Percentiles rank a stretch among this genome's conserved stretches.
phyloP scores from a whole-genome alignment of 2,329 filamentous ascomycete species.

The Rosellinia necatrix region DNA sequence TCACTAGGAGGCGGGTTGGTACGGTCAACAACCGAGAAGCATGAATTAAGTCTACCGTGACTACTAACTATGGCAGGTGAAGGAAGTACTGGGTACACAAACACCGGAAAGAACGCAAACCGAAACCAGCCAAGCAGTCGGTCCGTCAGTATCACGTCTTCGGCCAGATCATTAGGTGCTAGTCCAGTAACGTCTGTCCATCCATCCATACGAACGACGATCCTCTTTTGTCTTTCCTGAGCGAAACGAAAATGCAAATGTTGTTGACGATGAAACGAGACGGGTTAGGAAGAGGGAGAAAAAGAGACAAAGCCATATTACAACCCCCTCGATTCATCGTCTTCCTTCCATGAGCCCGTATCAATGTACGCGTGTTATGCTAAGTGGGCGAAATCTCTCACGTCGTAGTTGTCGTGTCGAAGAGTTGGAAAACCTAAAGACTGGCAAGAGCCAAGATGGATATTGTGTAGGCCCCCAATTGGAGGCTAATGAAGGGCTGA shows the following conservation, averaged over 20 bases:
- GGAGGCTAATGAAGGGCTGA: background rate
- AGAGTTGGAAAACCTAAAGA: constrained; percentile 1
- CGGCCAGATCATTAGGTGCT: constrained; percentile 11
- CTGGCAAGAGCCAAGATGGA: background rate
- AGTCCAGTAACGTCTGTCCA: background rate
- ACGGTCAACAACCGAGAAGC: background rate
- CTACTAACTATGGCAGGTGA: background rate
- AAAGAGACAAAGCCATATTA: constrained; percentile 12
- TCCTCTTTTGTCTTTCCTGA: constrained; percentile 8
- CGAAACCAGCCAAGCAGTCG: constrained; percentile 3
- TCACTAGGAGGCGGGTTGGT: too few relatives aligned
- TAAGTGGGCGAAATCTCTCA: background rate
- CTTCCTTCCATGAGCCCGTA: constrained; percentile 4
- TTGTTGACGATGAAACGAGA: background rate
- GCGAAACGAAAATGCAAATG: constrained; percentile 7
- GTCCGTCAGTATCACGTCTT: background rate
- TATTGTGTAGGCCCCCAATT: background rate
- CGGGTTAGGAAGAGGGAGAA: background rate
- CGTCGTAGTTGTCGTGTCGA: background rate
- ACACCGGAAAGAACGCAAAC: constrained; percentile 8
- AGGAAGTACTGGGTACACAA: constrained; percentile 18
- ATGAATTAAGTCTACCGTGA: constrained; percentile 14
- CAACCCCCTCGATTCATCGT: constrained; percentile 3
- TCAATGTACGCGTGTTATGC: background rate
- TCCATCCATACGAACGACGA: constrained; percentile 4